Base-by-base conservation (phyloP, 2,329 filamentous ascomycete genomes). In the Cladosporium colombiae region DNA sequence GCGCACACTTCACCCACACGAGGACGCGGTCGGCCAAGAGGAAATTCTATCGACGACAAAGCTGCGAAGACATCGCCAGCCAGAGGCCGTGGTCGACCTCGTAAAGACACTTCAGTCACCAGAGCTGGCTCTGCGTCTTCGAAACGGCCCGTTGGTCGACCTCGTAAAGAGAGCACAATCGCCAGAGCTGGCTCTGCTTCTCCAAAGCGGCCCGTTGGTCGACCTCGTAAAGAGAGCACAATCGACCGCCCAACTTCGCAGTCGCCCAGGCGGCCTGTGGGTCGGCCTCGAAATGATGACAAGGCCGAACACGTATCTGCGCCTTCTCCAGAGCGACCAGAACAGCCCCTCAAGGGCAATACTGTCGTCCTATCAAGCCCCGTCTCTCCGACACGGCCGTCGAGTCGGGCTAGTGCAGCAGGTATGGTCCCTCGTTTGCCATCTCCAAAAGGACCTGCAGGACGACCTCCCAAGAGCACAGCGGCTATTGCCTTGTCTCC, bases 11-110 rank as follows among this genome's bases (percentile, higher is more conserved):
- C 57, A 11, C 62, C 68, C 5, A 60, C 68, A 31, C 60, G 60
- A 35, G 56, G 55, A 25, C 59, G 68, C 37, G 69, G 68, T 5
- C 67, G 66, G 11, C 67, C 68, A n/a, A 62, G 63, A 4, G 72
- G 71, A 16, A 6, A 62, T 29, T 21, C 31, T 2, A n/a, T 35
- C 13, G 23, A 16, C 31, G 50, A 40, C 5, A 29, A 23, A 16
- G 21, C 23, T 23, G n/a, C 55, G 14, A 31, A 27, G 6, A 65
- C 44, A 10, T 60, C 63, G 8, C 61, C 50, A 10, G 50, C 23
- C 11, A 31, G 50, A 55, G 50, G 33, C 21, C 23, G 49, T 18
- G 50, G 25, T 23, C 23, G 33, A 25, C 50, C 50, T 23, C 16
- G 33, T 13, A 46, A 63, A 49, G n/a, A 53, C 5, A 11, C 5